A percentile compares a stretch with the other conserved stretches of the same genome.
phyloP scores from a whole-genome alignment of 2,329 filamentous ascomycete genomes.

The Dendrostoma leiphaemia region DNA sequence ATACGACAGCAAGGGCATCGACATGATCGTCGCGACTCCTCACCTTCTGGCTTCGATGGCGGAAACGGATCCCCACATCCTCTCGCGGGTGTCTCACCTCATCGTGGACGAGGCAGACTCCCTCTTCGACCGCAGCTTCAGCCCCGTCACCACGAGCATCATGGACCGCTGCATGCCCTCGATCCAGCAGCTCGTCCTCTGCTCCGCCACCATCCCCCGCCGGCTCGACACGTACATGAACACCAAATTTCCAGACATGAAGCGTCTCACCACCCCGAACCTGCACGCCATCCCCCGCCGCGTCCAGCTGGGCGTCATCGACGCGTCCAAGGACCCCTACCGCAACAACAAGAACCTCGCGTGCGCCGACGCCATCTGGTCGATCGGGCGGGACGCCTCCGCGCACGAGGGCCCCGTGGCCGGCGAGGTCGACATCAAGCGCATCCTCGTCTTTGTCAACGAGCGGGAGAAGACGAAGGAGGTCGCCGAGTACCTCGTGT shows the following conservation, averaged over 20 bases:
- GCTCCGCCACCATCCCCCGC: constrained; percentile 92
- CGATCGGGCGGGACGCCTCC: constrained; percentile 75
- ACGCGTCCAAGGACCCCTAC: constrained; percentile 90
- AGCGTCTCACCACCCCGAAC: constrained; percentile 88
- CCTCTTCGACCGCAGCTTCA: constrained; percentile 89
- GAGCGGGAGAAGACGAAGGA: constrained; percentile 86
- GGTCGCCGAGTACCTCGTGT: constrained; percentile 73
- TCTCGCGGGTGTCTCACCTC: constrained; percentile 86
- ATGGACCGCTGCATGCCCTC: constrained; percentile 80
- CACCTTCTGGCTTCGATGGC: constrained; percentile 87
- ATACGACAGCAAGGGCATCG: constrained; percentile 77
- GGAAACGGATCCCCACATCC: constrained; percentile 83
- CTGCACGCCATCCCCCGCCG: constrained; percentile 93
- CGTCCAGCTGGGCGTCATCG: constrained; percentile 89
- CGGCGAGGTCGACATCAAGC: constrained; percentile 66
- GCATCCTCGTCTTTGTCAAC: constrained; percentile 94
- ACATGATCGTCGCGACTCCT: constrained; percentile 83
- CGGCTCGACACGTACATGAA: constrained; percentile 84
- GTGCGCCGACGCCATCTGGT: constrained; percentile 92
- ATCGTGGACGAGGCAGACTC: constrained; percentile 96
- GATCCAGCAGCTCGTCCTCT: constrained; percentile 82
- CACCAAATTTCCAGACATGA: constrained; percentile 77
- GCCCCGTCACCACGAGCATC: constrained; percentile 76
- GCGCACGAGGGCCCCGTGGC: constrained; percentile 55
- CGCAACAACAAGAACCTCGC: constrained; percentile 89